These are phyloP conservation scores for Globisporangium radiosum DNA, from an alignment of 352 stramenopile species.

Conservation along the genomic window DNA sequence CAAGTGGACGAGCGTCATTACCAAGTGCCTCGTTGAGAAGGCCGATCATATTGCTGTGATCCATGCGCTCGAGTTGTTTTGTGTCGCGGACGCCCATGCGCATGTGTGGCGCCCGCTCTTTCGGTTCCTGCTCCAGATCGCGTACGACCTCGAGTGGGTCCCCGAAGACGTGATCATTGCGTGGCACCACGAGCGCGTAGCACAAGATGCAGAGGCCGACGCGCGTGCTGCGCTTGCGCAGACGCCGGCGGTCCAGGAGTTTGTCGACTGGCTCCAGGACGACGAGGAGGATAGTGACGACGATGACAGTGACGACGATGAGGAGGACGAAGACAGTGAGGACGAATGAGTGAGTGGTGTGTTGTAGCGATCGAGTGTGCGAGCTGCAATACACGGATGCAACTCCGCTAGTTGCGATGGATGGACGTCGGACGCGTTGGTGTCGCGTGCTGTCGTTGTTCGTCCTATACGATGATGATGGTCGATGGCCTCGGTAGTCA, in stretches of 20 bases:
- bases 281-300: conserved; percentile 48
- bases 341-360: not conserved
- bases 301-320: conserved; percentile 29
- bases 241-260: conserved; percentile 85
- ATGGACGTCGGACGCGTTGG: too few relatives aligned
- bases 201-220: conserved; percentile 27
- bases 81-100: conserved; percentile 30
- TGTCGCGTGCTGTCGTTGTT: too few relatives aligned
- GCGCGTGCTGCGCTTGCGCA: conserved; percentile 39
- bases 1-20: conserved; percentile 88
- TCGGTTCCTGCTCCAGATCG: conserved; percentile 91
- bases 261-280: conserved; percentile 91
- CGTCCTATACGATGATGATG: too few relatives aligned
- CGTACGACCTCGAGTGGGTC: conserved; percentile 92
- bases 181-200: conserved; percentile 67
- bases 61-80: conserved; percentile 52
- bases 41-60: conserved; percentile 64
- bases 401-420: too few relatives aligned
- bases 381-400: too few relatives aligned
- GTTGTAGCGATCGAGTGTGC: too few relatives aligned
- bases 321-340: conserved; percentile 13
- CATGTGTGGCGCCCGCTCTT: conserved; percentile 75
- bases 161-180: conserved; percentile 89
- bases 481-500: too few relatives aligned
- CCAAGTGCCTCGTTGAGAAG: conserved; percentile 84